These are phyloP conservation scores for Suillus weaverae DNA, from an alignment of 768 basidiomycete genomes.

Conservation along the genomic window DNA sequence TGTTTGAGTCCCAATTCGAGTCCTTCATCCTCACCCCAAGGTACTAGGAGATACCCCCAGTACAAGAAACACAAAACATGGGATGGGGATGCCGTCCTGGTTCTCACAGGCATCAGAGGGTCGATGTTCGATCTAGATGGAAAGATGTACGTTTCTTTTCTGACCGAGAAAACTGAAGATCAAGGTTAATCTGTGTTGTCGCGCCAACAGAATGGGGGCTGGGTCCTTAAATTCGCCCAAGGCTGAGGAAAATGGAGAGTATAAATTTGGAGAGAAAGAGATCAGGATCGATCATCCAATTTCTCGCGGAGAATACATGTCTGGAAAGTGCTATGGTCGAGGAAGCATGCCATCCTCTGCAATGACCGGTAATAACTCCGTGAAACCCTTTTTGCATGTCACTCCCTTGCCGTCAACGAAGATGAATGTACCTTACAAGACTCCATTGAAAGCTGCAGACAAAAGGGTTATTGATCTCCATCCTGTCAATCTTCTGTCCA, in stretches of 20 bases:
- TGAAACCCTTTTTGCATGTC: constrained; percentile 7
- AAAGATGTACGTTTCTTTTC: constrained; percentile 49
- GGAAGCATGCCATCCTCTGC: constrained; percentile 18
- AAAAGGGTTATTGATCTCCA: constrained; percentile 39
- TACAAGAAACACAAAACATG: constrained; percentile 86
- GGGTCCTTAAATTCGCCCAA: constrained; percentile 49
- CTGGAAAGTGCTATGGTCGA: constrained; percentile 64
- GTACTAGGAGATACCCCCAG: constrained; percentile 62
- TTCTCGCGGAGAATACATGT: constrained; percentile 54
- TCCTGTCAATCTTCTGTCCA: constrained; percentile 38
- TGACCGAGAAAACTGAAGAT: background rate
- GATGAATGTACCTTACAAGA: constrained; percentile 20
- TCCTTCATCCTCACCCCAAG: constrained; percentile 2
- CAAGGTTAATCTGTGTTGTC: background rate
- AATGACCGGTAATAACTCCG: constrained; percentile 32
- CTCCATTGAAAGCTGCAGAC: constrained; percentile 16
- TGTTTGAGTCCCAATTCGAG: constrained; percentile 3
- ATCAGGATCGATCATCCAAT: constrained; percentile 64
- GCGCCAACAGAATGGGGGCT: constrained; percentile 44
- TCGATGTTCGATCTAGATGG: constrained; percentile 64
- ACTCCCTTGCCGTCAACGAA: constrained; percentile 32
- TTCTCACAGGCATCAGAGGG: constrained; percentile 45
- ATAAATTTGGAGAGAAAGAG: constrained; percentile 54
- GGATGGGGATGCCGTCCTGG: constrained; percentile 80
- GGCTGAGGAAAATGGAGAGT: constrained; percentile 36